Evolutionary conservation across 2,329 filamentous ascomycete genomes (phyloP).

Genomic region (Calonectria henricotiae): DNA sequence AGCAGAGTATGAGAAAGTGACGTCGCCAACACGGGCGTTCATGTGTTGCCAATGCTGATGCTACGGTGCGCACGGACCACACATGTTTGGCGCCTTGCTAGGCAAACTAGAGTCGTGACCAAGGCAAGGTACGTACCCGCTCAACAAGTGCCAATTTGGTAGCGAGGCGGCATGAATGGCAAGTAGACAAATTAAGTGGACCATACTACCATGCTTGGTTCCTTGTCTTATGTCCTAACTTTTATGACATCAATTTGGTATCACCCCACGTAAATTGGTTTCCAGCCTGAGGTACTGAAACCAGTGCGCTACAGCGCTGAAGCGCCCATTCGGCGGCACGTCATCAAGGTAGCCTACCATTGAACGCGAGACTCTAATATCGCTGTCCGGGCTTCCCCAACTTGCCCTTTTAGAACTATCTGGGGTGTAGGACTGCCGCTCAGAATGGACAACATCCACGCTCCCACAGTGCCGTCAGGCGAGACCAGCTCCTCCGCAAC

Average conservation of each 20-base stretch:
- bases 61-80: conserved; percentile 34
- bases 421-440: conserved; percentile 40
- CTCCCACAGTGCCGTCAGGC: conserved; percentile 79
- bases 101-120: not conserved
- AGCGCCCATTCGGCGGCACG: conserved; percentile 37
- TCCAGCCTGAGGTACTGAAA: conserved; percentile 9
- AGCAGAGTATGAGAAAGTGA: conserved; percentile 53
- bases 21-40: conserved; percentile 48
- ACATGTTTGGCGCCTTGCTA: not conserved
- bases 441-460: conserved; percentile 72
- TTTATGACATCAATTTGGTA: not conserved
- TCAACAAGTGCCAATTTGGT: not conserved
- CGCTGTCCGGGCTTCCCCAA: not conserved
- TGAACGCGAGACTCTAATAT: conserved; percentile 5
- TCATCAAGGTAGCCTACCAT: conserved; percentile 43
- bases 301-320: conserved; percentile 19
- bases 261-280: not conserved
- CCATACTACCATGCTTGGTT: not conserved
- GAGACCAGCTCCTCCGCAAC: conserved; percentile 75
- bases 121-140: conserved; percentile 15
- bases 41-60: conserved; percentile 26
- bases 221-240: not conserved
- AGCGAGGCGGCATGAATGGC: not conserved
- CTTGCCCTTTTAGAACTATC: not conserved
- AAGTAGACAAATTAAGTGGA: conserved; percentile 1